These are phyloP conservation scores for Antarctomyces pellizariae DNA, from an alignment of 495 filamentous ascomycete species.

Conservation along the genomic window DNA sequence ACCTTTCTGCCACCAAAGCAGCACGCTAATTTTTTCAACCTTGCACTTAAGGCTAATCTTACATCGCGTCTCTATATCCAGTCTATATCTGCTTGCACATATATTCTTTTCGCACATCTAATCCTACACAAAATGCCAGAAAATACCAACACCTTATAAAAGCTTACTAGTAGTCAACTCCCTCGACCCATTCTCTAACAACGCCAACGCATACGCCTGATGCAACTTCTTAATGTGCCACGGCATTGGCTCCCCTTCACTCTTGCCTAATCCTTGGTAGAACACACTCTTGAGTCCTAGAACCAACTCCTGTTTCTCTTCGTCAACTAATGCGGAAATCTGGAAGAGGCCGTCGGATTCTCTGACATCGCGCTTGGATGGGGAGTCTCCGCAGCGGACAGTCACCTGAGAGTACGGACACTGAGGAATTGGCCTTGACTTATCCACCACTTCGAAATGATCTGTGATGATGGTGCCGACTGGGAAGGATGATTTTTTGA, in stretches of 20 bases:
- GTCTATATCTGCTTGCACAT: no score
- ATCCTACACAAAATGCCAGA: not conserved
- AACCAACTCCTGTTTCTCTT: constrained; percentile 31
- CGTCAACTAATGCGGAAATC: constrained; percentile 37
- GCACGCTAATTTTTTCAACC: no score
- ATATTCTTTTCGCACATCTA: no score
- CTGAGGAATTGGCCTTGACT: constrained; percentile 37
- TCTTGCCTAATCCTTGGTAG: constrained; percentile 24
- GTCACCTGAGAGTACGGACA: constrained; percentile 32
- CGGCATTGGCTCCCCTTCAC: constrained; percentile 26
- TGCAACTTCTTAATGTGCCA: constrained; percentile 31
- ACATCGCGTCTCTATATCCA: no score
- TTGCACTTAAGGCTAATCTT: no score
- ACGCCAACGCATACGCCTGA: constrained; percentile 37
- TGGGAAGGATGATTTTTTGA: constrained; percentile 29
- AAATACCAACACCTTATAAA: not conserved
- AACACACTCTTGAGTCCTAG: constrained; percentile 36
- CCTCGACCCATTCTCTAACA: constrained; percentile 29
- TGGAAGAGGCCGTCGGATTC: constrained; percentile 47
- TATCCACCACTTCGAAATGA: constrained; percentile 54
- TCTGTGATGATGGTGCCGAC: constrained; percentile 44
- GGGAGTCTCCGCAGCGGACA: constrained; percentile 44
- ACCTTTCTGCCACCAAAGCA: no score
- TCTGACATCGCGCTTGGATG: constrained; percentile 28
- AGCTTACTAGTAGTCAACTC: constrained; percentile 8